Percentiles rank a stretch among this genome's conserved stretches.
These are phyloP conservation scores for Saccharum hybrid DNA, from an alignment of 202 grass and related monocot species.

Conservation along the genomic window DNA sequence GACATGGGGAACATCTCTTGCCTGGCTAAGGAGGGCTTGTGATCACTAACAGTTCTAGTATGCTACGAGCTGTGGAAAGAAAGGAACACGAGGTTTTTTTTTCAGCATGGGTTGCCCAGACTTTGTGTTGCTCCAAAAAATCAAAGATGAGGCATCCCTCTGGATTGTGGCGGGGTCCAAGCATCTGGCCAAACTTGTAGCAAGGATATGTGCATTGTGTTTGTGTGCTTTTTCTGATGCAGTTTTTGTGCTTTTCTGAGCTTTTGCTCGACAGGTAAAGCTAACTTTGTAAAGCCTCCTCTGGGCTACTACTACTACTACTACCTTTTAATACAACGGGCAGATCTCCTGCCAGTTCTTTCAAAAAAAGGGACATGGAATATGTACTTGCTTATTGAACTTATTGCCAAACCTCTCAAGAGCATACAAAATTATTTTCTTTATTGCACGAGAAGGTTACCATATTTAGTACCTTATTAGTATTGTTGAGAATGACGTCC, in stretches of 20 bases:
- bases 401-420: neutral
- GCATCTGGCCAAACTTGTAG: no score
- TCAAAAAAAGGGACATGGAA: no score
- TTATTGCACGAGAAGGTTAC: neutral
- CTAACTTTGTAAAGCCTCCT: neutral
- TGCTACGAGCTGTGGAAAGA: neutral
- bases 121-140: neutral
- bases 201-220: neutral
- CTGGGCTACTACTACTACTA: no score
- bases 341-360: neutral
- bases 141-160: no score
- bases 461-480: constrained; percentile 60
- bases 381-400: constrained; percentile 19
- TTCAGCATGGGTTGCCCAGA: neutral
- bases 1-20: neutral
- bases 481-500: constrained; percentile 42
- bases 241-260: neutral
- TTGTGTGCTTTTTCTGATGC: neutral
- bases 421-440: neutral
- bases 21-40: neutral
- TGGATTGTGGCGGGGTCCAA: no score
- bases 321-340: no score
- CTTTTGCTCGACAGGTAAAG: neutral
- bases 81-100: neutral
- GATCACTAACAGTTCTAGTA: neutral